phyloP scores from a whole-genome alignment of 2,329 filamentous ascomycete genomes.

The Trichoderma brevicompactum region DNA sequence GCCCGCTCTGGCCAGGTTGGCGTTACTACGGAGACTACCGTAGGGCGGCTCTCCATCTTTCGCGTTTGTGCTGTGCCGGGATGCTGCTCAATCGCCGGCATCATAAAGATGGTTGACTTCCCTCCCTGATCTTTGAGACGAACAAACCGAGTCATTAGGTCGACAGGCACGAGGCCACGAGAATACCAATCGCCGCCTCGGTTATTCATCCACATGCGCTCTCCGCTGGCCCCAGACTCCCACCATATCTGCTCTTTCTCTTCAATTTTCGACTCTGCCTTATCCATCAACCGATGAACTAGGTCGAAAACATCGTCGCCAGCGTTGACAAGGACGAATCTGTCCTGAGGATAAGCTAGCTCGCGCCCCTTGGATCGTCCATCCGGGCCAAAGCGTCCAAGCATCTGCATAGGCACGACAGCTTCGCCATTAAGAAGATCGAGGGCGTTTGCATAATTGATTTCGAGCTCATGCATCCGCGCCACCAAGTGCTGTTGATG shows the following conservation, averaged over 20 bases:
- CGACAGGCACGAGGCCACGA: constrained; percentile 54
- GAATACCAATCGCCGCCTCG: constrained; percentile 40
- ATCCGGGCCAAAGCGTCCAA: constrained; percentile 57
- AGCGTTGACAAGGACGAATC: constrained; percentile 59
- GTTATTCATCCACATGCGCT: constrained; percentile 41
- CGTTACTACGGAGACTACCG: constrained; percentile 40
- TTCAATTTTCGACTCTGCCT: constrained; percentile 48
- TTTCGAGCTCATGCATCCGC: constrained; percentile 63
- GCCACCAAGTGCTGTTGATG: constrained; percentile 58
- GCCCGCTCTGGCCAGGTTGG: constrained; percentile 42
- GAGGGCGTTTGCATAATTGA: constrained; percentile 54
- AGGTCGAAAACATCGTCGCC: constrained; percentile 55
- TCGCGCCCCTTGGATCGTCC: constrained; percentile 54
- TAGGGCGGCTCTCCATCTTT: constrained; percentile 52
- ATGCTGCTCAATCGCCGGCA: constrained; percentile 55
- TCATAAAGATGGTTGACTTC: constrained; percentile 55
- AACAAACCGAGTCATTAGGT: constrained; percentile 58
- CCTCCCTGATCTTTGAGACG: constrained; percentile 51
- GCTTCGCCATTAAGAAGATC: constrained; percentile 57
- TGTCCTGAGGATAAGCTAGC: constrained; percentile 59
- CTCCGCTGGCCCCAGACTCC: constrained; percentile 48
- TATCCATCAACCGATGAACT: constrained; percentile 54
- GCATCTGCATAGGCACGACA: constrained; percentile 54
- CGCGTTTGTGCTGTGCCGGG: constrained; percentile 50
- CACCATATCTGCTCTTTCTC: constrained; percentile 43